Evolutionary conservation across 2,329 filamentous ascomycete species (phyloP), one percentile per base, ranked within the genome.

Genomic region (Diaporthe vaccinii): DNA sequence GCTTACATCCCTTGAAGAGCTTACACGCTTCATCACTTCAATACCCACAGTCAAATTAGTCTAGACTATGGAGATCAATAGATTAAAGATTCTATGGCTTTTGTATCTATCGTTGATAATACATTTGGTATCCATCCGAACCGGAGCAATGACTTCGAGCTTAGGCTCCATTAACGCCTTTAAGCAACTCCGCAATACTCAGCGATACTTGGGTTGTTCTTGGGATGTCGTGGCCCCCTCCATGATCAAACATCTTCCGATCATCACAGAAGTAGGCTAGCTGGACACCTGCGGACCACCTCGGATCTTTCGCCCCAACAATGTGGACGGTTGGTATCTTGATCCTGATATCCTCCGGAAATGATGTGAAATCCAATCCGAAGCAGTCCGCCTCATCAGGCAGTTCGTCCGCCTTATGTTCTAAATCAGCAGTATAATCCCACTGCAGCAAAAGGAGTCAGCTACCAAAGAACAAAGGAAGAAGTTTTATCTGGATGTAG

Each of bases 201-300:
- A 77, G 36, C 2, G 82, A 83, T 49, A 83, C 82, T 10, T 78
- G 79, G 0, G 79, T 83, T 59, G 81, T 80, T 75, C 83, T 77
- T n/a, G 83, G 83, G 28, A 85, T 83, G 46, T 85, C 84, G 74
- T 85, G 84, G 0, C 84, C 84, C 6, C 84, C 83, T 4, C 81
- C 79, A 58, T 84, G 83, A 68, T 85, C 83, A 75, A 81, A 85
- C 77, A 81, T 78, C 31, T 76, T 79, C 25, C 80, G 76, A 20
- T 81, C 76, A 20, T 81, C 78, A 68, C 83, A 84, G 51, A 84
- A 81, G 44, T 82, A 78, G 10, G 83, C 83, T 68, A 85, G 77
- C 80, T 85, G 83, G 28, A 84, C 75, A 59, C 80, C 81, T 3
- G 81, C 77, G 14, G 84, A 83, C 79, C 81, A 83, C 62, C 82